Evolutionary conservation across 208 protist species (phyloP).

Genomic region (Trypanosomatidae sp.): DNA sequence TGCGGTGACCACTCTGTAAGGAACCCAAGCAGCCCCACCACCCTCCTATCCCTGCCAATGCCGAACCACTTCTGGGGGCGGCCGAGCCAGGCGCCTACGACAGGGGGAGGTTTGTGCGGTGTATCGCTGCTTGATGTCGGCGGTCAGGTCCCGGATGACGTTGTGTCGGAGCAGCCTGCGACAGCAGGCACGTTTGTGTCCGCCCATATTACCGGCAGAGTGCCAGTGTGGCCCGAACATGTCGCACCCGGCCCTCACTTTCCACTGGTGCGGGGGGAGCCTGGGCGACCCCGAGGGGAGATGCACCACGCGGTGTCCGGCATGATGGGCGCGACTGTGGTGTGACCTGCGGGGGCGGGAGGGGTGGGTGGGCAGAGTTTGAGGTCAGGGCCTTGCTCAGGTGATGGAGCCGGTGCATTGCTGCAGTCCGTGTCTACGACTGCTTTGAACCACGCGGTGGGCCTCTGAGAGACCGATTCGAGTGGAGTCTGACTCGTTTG

Average conservation of each 20-base stretch:
- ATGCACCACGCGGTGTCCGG: background rate
- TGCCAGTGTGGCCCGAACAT: background rate
- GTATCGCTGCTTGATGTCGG: background rate
- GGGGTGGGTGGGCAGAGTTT: background rate
- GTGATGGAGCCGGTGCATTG: too few relatives aligned
- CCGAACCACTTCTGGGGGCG: background rate
- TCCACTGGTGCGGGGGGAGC: background rate
- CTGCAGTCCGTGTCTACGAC: too few relatives aligned
- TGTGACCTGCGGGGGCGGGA: background rate
- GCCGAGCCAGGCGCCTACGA: background rate
- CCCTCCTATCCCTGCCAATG: background rate
- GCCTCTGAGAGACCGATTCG: too few relatives aligned
- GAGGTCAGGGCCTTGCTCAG: too few relatives aligned
- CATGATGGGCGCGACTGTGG: background rate
- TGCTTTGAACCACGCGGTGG: too few relatives aligned
- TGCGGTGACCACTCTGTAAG: background rate
- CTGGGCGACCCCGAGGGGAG: background rate
- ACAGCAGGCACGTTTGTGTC: background rate
- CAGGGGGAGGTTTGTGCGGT: background rate
- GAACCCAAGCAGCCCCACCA: background rate
- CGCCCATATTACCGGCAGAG: background rate
- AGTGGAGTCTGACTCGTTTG: background rate
- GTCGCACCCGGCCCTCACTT: background rate
- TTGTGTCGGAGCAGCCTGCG: background rate
- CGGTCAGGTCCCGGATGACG: background rate